A percentile compares a stretch with the other conserved stretches of the same genome.
phyloP scores from a whole-genome alignment of 306 rosid genomes.

The Prunus kanzakura region DNA sequence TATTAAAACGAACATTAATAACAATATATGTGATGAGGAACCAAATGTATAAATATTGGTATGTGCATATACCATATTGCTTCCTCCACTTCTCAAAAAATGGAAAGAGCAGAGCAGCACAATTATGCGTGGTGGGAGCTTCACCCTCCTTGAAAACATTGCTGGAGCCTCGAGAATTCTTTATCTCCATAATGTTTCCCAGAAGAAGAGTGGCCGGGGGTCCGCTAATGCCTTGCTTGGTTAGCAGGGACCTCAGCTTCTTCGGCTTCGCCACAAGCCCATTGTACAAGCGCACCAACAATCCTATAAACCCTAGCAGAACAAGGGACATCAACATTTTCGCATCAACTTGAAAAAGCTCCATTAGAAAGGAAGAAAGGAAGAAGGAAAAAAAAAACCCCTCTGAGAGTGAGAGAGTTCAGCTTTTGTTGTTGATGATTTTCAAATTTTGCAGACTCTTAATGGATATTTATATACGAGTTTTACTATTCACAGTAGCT shows the following conservation, averaged over 20 bases:
- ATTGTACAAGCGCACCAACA: constrained; percentile 17
- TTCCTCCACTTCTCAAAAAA: constrained; percentile 38
- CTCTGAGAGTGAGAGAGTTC: no score
- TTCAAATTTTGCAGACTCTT: no score
- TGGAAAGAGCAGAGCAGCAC: constrained; percentile 24
- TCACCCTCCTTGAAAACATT: neutral
- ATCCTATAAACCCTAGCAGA: neutral
- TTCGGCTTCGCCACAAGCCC: constrained; percentile 29
- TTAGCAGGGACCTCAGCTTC: constrained; percentile 29
- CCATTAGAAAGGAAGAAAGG: neutral
- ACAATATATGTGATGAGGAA: no score
- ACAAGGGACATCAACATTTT: neutral
- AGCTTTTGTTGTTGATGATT: no score
- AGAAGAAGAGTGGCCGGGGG: constrained; percentile 39
- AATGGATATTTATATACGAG: no score
- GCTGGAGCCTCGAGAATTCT: constrained; percentile 9
- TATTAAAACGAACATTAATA: no score
- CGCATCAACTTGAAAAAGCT: neutral
- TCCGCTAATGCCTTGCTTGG: constrained; percentile 48
- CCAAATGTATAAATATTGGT: no score
- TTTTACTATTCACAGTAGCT: no score
- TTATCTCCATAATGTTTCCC: constrained; percentile 40
- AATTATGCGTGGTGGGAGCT: neutral
- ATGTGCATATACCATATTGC: constrained; percentile 29
- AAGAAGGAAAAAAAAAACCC: no score